Conservation (phyloP, 164 flowering plant genomes). For the Stephania japonica region DNA sequence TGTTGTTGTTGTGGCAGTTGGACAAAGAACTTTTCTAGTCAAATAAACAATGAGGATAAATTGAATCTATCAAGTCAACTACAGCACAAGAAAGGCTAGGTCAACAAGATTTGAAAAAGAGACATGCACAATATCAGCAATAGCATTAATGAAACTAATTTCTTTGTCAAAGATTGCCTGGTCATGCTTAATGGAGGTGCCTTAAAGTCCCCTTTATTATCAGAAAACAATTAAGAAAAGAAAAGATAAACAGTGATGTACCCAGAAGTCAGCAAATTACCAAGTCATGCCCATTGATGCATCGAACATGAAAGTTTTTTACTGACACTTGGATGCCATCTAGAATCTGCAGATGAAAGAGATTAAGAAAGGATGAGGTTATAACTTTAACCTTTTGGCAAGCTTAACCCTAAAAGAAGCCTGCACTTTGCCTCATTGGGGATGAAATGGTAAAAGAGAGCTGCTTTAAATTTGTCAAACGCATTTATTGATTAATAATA, state of each 20-base stretch:
- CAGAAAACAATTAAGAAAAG: no score
- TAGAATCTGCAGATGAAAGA: conserved; percentile 47
- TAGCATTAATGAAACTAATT: neutral
- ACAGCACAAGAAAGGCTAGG: neutral
- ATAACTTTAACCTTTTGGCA: neutral
- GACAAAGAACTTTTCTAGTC: no score
- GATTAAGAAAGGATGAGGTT: neutral
- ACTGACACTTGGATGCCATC: conserved; percentile 84
- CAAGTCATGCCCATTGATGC: conserved; percentile 35
- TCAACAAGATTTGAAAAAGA: neutral
- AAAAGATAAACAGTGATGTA: neutral
- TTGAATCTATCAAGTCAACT: neutral
- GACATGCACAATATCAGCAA: neutral
- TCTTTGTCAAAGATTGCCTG: neutral
- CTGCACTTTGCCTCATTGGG: neutral
- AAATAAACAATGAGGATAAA: no score
- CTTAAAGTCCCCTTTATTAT: neutral
- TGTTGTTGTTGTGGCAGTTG: no score
- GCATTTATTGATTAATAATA: neutral
- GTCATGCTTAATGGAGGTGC: neutral
- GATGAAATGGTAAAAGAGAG: neutral
- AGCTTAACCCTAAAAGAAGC: neutral
- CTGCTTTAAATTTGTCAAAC: neutral
- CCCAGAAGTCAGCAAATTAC: conserved; percentile 19
- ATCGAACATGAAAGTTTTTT: conserved; percentile 57